Evolutionary conservation across 768 basidiomycete genomes (phyloP).

Genomic region (Dendrothele bispora): DNA sequence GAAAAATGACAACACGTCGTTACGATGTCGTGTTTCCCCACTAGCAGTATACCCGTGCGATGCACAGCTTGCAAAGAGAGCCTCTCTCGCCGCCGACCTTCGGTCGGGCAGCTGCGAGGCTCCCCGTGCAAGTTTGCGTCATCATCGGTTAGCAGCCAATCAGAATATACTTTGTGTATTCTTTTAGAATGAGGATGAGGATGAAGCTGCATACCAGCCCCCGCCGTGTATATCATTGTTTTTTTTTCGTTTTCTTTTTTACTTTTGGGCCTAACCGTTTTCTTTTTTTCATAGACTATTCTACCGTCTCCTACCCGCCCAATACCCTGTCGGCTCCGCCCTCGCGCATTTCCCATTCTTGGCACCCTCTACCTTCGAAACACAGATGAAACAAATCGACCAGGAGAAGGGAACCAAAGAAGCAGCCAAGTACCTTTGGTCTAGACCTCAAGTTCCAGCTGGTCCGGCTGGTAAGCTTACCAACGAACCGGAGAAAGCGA

Average conservation of each 20-base stretch:
- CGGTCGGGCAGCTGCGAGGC: too few relatives aligned
- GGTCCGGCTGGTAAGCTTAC: conserved; percentile 14
- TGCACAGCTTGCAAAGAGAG: too few relatives aligned
- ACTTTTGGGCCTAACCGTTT: background rate
- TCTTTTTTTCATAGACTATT: conserved; percentile 56
- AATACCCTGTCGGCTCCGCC: conserved; percentile 62
- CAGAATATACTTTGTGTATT: too few relatives aligned
- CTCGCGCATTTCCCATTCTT: conserved; percentile 86
- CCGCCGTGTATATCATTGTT: conserved; percentile 11
- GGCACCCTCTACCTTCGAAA: conserved; percentile 47
- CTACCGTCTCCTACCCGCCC: conserved; percentile 66
- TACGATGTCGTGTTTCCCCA: too few relatives aligned
- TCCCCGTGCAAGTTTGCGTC: too few relatives aligned
- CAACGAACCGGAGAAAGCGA: background rate
- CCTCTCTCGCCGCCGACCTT: too few relatives aligned
- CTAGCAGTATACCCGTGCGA: too few relatives aligned
- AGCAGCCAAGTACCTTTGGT: conserved; percentile 58
- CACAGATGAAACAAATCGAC: conserved; percentile 20
- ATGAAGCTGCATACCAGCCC: too few relatives aligned
- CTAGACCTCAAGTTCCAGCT: conserved; percentile 40
- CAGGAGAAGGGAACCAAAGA: conserved; percentile 16
- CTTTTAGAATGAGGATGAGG: too few relatives aligned
- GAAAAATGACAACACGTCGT: too few relatives aligned
- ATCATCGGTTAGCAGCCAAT: too few relatives aligned
- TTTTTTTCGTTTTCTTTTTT: background rate